phyloP scores from a whole-genome alignment of 306 rosid species.

The Vigna mungo region DNA sequence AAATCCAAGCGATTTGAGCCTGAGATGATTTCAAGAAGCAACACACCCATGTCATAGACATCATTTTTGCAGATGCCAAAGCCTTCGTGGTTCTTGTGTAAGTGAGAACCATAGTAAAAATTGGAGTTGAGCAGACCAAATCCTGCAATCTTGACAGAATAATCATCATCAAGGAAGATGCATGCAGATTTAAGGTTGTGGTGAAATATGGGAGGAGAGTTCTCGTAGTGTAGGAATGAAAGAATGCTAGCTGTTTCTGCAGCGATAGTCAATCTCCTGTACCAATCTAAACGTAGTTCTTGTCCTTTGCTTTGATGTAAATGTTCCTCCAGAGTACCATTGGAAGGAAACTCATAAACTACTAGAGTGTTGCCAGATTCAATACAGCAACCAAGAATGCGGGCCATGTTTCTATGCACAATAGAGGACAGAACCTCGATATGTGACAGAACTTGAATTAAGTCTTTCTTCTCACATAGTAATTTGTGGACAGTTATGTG shows the following conservation, averaged over 20 bases:
- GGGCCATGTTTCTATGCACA: conserved; percentile 67
- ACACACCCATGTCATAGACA: conserved; percentile 79
- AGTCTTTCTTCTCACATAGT: conserved; percentile 68
- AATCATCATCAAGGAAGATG: conserved; percentile 66
- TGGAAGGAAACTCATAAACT: conserved; percentile 77
- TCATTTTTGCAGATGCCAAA: conserved; percentile 58
- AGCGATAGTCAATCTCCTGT: conserved; percentile 74
- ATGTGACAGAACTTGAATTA: conserved; percentile 69
- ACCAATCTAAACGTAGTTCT: conserved; percentile 71
- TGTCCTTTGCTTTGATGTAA: conserved; percentile 61
- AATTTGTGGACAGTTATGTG: conserved; percentile 78
- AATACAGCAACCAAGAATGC: conserved; percentile 80
- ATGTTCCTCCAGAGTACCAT: conserved; percentile 81
- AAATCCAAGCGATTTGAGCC: conserved; percentile 73
- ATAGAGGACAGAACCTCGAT: conserved; percentile 68
- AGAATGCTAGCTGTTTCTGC: conserved; percentile 76
- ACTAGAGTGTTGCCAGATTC: conserved; percentile 63
- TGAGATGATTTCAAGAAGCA: conserved; percentile 81
- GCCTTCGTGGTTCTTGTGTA: conserved; percentile 42
- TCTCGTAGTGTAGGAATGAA: conserved; percentile 75
- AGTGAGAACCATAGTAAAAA: conserved; percentile 44
- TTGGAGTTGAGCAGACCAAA: conserved; percentile 57
- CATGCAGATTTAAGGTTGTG: conserved; percentile 69
- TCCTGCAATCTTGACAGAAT: conserved; percentile 76
- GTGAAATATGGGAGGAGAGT: conserved; percentile 85